A percentile compares a stretch with the other conserved stretches of the same genome.
Evolutionary conservation across 176 grass and related monocot species (phyloP).

Genomic region (Rhynchospora breviuscula): DNA sequence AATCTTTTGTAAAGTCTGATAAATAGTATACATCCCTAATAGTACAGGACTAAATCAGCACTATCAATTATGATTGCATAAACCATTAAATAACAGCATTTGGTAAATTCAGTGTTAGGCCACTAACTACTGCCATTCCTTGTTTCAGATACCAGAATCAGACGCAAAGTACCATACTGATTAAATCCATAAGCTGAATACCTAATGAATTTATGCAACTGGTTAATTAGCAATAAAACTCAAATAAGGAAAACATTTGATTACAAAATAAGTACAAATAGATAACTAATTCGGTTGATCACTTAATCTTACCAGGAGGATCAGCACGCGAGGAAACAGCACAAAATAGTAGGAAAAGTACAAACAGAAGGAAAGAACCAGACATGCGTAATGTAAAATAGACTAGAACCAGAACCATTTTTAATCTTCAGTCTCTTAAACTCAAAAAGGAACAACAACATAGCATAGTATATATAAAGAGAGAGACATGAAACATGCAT

Average conservation of each 20-base stretch:
- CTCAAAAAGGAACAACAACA: background rate
- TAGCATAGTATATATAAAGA: conserved; percentile 17
- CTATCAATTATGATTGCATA: background rate
- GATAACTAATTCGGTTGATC: background rate
- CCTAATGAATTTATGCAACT: background rate
- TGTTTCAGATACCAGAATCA: background rate
- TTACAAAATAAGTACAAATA: too few relatives aligned
- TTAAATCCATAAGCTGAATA: background rate
- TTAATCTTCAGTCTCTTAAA: background rate
- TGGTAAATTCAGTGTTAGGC: background rate
- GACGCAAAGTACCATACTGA: conserved; percentile 6
- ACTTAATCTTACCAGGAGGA: conserved; percentile 22
- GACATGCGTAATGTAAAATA: background rate
- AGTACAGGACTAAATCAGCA: background rate
- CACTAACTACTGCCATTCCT: background rate
- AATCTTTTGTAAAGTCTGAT: background rate
- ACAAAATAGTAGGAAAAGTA: background rate
- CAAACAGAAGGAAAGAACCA: conserved; percentile 1
- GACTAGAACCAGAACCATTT: background rate
- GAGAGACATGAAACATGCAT: background rate
- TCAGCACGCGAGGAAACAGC: background rate
- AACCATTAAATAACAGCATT: background rate
- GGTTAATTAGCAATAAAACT: background rate
- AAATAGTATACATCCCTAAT: background rate
- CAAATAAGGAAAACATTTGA: background rate